Evolutionary conservation across 441 rosid genomes (phyloP).

Genomic region (Euphorbia corollata): DNA sequence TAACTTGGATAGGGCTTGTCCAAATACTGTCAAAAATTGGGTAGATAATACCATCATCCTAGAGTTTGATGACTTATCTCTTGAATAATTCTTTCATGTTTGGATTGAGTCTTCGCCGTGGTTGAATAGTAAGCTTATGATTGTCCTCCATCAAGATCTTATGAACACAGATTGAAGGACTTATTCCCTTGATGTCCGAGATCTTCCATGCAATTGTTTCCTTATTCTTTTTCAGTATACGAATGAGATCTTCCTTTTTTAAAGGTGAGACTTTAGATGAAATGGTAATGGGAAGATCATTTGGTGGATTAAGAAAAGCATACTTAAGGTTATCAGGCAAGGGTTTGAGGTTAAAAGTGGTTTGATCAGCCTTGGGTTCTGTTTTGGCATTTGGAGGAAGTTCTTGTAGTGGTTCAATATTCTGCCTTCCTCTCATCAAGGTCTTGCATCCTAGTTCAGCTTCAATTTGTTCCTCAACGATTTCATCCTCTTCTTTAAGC

Average conservation of each 20-base stretch:
- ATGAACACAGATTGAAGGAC: not conserved
- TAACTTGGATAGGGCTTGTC: not conserved
- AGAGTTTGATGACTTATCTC: not conserved
- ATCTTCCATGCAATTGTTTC: not conserved
- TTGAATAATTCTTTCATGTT: not conserved
- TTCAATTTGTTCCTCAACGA: no score
- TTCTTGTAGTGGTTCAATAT: no score
- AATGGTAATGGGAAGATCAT: not conserved
- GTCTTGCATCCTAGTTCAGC: no score
- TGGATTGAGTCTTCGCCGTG: not conserved
- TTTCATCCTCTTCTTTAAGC: no score
- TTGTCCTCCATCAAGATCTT: not conserved
- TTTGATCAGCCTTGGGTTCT: not conserved
- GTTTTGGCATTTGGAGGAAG: no score
- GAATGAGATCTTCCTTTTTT: not conserved
- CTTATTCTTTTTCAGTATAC: not conserved
- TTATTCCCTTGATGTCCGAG: not conserved
- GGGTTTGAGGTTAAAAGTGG: not conserved
- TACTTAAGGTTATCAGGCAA: not conserved
- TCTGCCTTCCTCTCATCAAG: no score
- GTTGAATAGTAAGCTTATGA: not conserved
- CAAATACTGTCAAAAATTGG: not conserved
- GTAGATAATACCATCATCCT: not conserved
- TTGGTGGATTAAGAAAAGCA: not conserved
- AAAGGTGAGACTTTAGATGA: not conserved